Evolutionary conservation across 805 yeast species (phyloP).

Genomic region (Ascoidea tarda): DNA sequence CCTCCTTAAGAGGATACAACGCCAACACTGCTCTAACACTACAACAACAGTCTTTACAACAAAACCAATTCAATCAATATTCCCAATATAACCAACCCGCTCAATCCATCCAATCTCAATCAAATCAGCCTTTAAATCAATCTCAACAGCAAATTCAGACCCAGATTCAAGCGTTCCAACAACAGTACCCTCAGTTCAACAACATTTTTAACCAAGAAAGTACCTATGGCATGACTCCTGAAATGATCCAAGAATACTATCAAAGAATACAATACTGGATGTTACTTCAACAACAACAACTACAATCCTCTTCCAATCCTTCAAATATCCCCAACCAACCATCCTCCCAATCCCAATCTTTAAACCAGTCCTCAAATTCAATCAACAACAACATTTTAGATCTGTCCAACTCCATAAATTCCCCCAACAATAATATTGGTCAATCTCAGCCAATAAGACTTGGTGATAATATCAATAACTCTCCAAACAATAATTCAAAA

Average conservation of each 20-base stretch:
- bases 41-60: slow-evolving; percentile 6
- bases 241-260: slow-evolving; percentile 51
- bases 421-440: not conserved
- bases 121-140: slow-evolving; percentile 7
- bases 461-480: slow-evolving; percentile 15
- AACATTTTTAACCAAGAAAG: slow-evolving; percentile 9
- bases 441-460: slow-evolving; percentile 4
- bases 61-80: slow-evolving; percentile 1
- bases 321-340: slow-evolving; percentile 10
- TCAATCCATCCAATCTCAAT: slow-evolving; percentile 17
- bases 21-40: slow-evolving; percentile 6
- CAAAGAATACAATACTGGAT: slow-evolving; percentile 52
- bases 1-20: slow-evolving; percentile 8
- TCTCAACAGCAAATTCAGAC: slow-evolving; percentile 8
- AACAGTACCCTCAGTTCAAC: not conserved
- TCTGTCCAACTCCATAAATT: slow-evolving; percentile 10
- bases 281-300: slow-evolving; percentile 30
- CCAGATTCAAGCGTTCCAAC: slow-evolving; percentile 1
- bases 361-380: slow-evolving; percentile 11
- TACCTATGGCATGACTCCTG: slow-evolving; percentile 26
- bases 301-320: slow-evolving; percentile 20
- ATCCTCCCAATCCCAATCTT: slow-evolving; percentile 12
- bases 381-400: slow-evolving; percentile 12
- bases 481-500: slow-evolving; percentile 12
- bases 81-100: slow-evolving; percentile 6